phyloP scores from a whole-genome alignment of 2,329 filamentous ascomycete genomes.

The Paecilomyces sp. region DNA sequence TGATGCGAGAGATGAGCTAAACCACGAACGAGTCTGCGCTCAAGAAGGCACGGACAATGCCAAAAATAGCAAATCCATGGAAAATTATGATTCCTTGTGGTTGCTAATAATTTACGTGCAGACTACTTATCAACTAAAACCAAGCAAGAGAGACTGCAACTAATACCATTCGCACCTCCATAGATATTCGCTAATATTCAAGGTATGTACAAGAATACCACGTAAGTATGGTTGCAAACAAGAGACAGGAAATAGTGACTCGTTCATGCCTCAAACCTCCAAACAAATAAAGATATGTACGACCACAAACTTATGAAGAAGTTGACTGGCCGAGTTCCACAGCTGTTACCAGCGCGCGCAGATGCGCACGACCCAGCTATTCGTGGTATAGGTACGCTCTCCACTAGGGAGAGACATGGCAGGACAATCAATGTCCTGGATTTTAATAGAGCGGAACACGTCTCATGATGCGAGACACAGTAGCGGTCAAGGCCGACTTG shows the following conservation, averaged over 20 bases:
- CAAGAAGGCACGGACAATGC: no score
- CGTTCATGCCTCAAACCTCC: neutral
- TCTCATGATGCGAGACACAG: conserved; percentile 7
- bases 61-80: no score
- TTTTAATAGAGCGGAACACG: neutral
- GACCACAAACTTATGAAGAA: neutral
- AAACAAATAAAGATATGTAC: neutral
- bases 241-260: neutral
- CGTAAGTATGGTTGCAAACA: neutral
- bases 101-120: no score
- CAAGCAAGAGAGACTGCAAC: neutral
- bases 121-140: neutral
- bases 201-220: neutral
- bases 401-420: neutral
- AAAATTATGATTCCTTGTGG: no score
- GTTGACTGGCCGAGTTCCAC: neutral
- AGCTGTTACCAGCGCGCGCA: neutral
- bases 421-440: neutral
- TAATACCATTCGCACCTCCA: neutral
- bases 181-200: neutral
- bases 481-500: conserved; percentile 4
- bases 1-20: no score
- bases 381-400: neutral
- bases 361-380: neutral
- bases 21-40: no score